These are phyloP conservation scores for Citrus inodora DNA, from an alignment of 345 rosid species.

Conservation along the genomic window DNA sequence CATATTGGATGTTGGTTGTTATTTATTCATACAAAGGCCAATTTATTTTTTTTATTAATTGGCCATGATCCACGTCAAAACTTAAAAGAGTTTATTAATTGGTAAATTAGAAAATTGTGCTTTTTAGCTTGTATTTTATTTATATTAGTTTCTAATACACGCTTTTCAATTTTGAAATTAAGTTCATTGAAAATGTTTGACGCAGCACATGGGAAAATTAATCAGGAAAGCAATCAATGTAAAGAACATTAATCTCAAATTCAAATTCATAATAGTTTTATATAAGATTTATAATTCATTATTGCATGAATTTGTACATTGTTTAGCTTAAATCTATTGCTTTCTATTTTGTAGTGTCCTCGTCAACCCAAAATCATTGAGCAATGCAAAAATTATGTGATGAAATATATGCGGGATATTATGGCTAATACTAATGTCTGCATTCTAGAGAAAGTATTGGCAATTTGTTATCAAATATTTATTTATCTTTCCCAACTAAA, in stretches of 20 bases:
- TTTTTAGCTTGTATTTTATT: neutral
- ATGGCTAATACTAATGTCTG: neutral
- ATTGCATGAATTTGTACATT: too few relatives aligned
- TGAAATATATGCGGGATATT: neutral
- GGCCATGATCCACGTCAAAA: neutral
- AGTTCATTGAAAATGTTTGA: neutral
- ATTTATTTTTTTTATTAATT: too few relatives aligned
- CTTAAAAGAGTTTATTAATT: neutral
- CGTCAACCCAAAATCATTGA: neutral
- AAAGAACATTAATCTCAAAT: neutral
- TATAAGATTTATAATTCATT: too few relatives aligned
- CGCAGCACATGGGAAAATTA: neutral
- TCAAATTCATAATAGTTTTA: too few relatives aligned
- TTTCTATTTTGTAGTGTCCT: neutral
- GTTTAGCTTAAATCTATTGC: too few relatives aligned
- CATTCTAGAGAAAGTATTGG: neutral
- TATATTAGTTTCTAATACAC: neutral
- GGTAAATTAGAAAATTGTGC: neutral
- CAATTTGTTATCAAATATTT: neutral
- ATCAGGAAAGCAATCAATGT: neutral
- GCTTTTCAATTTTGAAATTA: neutral
- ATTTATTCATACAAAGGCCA: neutral
- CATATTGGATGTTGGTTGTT: too few relatives aligned
- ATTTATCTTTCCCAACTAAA: too few relatives aligned
- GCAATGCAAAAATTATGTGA: neutral